Conservation (phyloP, 2,329 filamentous ascomycete species). For the Parastagonospora avenae region DNA sequence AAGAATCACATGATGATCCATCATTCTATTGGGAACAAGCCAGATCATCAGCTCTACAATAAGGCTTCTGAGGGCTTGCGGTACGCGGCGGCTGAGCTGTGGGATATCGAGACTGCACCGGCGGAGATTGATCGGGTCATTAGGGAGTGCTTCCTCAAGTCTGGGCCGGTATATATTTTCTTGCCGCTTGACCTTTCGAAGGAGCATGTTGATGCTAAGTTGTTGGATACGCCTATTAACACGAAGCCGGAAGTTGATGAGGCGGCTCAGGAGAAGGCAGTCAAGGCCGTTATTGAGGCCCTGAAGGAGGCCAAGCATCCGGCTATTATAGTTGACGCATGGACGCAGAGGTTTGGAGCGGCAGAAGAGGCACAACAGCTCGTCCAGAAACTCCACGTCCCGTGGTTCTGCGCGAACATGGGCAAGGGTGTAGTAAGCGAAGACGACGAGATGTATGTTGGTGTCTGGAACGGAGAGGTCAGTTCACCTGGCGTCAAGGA, state of each 20-base stretch:
- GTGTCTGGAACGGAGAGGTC: constrained; percentile 50
- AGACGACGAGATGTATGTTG: constrained; percentile 46
- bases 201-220: constrained; percentile 39
- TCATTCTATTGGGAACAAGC: constrained; percentile 50
- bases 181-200: constrained; percentile 50
- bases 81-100: constrained; percentile 48
- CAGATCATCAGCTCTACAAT: constrained; percentile 51
- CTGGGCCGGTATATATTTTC: constrained; percentile 52
- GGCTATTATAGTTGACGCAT: constrained; percentile 46
- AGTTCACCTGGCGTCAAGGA: constrained; percentile 45
- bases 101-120: constrained; percentile 47
- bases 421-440: constrained; percentile 53
- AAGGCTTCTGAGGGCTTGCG: constrained; percentile 46
- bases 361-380: constrained; percentile 40
- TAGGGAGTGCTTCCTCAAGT: constrained; percentile 50
- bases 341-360: constrained; percentile 47
- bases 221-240: constrained; percentile 47
- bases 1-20: constrained; percentile 53
- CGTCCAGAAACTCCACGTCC: constrained; percentile 42
- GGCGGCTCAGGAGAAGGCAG: constrained; percentile 35
- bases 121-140: constrained; percentile 53
- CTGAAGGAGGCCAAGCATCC: constrained; percentile 45
- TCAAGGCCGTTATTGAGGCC: constrained; percentile 40
- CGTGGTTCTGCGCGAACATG: constrained; percentile 49
- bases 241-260: constrained; percentile 33